Evolutionary conservation across 805 yeast species (phyloP), one percentile per base, ranked within the genome.

Genomic region (Yamadazyma nakazawae): DNA sequence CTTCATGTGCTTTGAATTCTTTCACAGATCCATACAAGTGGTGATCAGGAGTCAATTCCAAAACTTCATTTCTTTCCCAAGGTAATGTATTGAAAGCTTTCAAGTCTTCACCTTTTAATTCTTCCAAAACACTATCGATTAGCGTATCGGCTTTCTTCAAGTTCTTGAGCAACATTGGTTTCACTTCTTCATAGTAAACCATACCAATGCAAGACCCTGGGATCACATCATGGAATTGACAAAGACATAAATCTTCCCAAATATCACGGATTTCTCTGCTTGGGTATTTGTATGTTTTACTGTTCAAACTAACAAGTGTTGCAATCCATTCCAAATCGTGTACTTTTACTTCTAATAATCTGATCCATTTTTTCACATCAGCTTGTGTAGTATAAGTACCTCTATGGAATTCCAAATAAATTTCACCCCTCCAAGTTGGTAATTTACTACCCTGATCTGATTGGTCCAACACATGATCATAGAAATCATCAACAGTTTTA

Each of bases 301-400:
- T 42, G 19, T 71, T 67, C 32, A 84, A 57, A 0, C 96, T 87
- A 1, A 88, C 84, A 51, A 85, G 70, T 1, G 96, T 80, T 0
- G 97, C 91, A 48, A 90, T 63, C 60, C 78, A 80, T 70, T 92
- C 99, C 52, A 92, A 70, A 67, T 91, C 97, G 59, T 87, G 95
- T 57, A 92, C 72, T 56, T 84, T 74, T 36, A 81, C 67, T 68
- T 92, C 98, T 10, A 84, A 74, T 21, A 75, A 64, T 57, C 99
- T 78, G 82, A 90, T 88, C 58, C 81, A 77, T 58, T 81, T 80
- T 68, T 92, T 92, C 35, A 88, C 85, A 49, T 81, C 80, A 0
- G 97, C 95, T 63, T 92, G 99, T 1, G 96, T 81, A 3, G 99
- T 94, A 65, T 92, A 92, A 1, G 98, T 94, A 44, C 99, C 99